Evolutionary conservation across 768 basidiomycete genomes (phyloP), one percentile per base, ranked within the genome.

Genomic region (Lactifluus pinguis): DNA sequence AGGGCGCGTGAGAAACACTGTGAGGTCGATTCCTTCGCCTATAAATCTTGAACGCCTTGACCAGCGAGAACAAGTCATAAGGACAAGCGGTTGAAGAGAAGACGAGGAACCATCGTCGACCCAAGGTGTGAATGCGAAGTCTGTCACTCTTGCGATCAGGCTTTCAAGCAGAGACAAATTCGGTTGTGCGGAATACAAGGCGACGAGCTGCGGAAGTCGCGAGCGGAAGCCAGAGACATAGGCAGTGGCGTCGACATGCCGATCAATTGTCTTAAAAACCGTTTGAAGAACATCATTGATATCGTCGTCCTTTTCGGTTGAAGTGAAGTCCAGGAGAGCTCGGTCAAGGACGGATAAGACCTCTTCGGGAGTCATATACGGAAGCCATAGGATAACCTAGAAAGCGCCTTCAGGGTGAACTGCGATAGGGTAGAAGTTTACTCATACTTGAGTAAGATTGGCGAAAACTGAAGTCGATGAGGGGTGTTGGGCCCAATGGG

Each of bases 311-410:
- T 49, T 51, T 19, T 29, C 41, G 8, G n/a, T 30, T 39, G 39
- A 32, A 15, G 6, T 19, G 30, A 49, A 44, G 45, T 60, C 42
- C 1, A 42, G 13, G 44, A 59, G 54, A 25, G 49, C 55, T 7
- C 71, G 59, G 64, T 82, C 79, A 11, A 89, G 66, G 6, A 81
- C 71, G 6, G 69, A 63, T 4, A 82, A 71, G 3, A 83, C 68
- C 15, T 77, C 76, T 3, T 72, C 65, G 2, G 71, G 66, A 6
- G 73, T 68, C 65, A 86, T 76, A 66, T 80, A 86, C 44, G 73
- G 76, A 47, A 86, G 73, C 88, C 88, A 91, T 14, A 79, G 61
- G 3, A 56, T 48, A 17, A 72, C 68, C 29, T 68, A 49, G 52
- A n/a, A 53, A 53, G 53, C 55, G 13, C 25, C 29, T 29, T 14